These are phyloP conservation scores for Raphanus hybrid DNA, from an alignment of 441 rosid genomes.

Conservation along the genomic window DNA sequence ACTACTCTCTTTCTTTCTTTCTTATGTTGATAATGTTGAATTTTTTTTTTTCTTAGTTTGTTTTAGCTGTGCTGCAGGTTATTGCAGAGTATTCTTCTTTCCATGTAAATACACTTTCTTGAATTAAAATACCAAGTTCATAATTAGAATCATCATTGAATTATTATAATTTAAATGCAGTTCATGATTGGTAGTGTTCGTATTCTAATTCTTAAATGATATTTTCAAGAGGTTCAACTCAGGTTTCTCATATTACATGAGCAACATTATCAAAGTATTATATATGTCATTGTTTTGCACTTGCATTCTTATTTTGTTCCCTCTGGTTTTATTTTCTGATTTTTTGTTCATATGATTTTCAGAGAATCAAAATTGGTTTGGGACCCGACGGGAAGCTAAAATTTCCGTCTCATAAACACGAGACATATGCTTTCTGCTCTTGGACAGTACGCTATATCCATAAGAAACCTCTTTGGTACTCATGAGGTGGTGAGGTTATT, in stretches of 20 bases:
- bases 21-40: background rate
- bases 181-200: background rate
- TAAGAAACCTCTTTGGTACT: background rate
- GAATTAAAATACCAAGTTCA: background rate
- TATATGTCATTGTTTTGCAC: background rate
- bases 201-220: background rate
- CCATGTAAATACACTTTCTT: background rate
- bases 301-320: background rate
- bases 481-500: background rate
- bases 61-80: background rate
- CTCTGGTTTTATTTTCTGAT: background rate
- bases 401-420: background rate
- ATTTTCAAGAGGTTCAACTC: background rate
- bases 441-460: background rate
- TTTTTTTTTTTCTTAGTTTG: background rate
- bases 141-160: background rate
- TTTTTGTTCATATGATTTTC: background rate
- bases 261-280: background rate
- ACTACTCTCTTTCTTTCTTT: background rate
- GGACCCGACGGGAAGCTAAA: background rate
- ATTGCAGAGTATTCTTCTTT: background rate
- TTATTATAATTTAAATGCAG: background rate
- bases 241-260: background rate
- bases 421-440: background rate
- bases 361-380: background rate